Evolutionary conservation across 805 yeast genomes (phyloP).

Genomic region (Pichia exigua): DNA sequence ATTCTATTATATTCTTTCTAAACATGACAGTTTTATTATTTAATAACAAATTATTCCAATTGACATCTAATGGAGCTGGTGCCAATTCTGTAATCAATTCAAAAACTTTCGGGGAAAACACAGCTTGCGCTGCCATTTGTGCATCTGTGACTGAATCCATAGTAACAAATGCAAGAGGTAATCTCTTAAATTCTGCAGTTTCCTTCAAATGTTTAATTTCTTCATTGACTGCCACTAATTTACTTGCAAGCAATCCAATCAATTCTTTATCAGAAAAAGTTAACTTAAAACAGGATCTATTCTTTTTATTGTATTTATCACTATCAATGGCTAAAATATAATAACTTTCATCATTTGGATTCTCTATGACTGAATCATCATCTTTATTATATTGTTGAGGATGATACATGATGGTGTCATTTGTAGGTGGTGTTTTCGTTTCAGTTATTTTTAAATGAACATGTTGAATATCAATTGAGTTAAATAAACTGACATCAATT

Average conservation of each 20-base stretch:
- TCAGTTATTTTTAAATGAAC: conserved; percentile 25
- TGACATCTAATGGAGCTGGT: conserved; percentile 92
- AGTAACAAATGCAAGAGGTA: conserved; percentile 64
- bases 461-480: conserved; percentile 15
- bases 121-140: conserved; percentile 96
- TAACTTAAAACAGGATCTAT: not conserved
- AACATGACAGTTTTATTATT: conserved; percentile 32
- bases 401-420: conserved; percentile 11
- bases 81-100: conserved; percentile 79
- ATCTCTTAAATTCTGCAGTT: conserved; percentile 32
- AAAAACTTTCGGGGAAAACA: conserved; percentile 81
- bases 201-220: conserved; percentile 29
- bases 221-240: conserved; percentile 32
- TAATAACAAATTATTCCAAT: conserved; percentile 58
- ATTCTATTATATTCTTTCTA: conserved; percentile 26
- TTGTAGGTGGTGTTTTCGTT: conserved; percentile 14
- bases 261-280: conserved; percentile 20
- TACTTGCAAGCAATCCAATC: conserved; percentile 29
- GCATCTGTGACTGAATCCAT: conserved; percentile 94
- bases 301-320: not conserved
- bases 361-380: not conserved
- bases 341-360: not conserved
- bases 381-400: not conserved
- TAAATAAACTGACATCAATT: conserved; percentile 31
- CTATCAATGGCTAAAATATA: not conserved